phyloP scores from a whole-genome alignment of 192 early-diverging fungal genomes.

The Coemansia erecta region DNA sequence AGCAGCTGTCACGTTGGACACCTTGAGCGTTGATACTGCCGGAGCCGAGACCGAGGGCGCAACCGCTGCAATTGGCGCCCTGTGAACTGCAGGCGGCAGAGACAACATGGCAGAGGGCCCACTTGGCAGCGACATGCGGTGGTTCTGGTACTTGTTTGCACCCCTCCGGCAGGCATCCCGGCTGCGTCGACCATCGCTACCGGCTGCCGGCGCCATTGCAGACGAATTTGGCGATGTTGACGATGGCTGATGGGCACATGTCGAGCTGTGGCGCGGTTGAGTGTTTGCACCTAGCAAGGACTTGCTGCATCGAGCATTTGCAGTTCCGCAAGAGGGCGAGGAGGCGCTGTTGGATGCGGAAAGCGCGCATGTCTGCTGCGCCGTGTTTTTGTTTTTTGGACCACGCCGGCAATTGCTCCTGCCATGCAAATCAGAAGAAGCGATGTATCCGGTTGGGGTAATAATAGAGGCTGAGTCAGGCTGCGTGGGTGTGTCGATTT shows the following conservation, averaged over 20 bases:
- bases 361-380: too few species aligned
- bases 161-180: background rate
- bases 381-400: conserved; percentile 1
- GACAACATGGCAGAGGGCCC: background rate
- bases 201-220: too few species aligned
- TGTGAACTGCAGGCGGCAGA: background rate
- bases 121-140: background rate
- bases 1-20: conserved; percentile 11
- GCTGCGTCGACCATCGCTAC: too few species aligned
- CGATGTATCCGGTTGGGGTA: background rate
- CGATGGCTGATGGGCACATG: background rate
- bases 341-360: background rate
- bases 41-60: conserved; percentile 1
- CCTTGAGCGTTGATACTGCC: conserved; percentile 2
- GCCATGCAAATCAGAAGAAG: conserved; percentile 6
- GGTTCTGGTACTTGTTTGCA: background rate
- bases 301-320: too few species aligned
- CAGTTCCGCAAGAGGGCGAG: background rate
- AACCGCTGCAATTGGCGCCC: background rate
- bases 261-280: conserved; percentile 5
- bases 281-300: background rate
- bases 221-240: background rate
- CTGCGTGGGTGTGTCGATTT: too few species aligned
- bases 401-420: background rate
- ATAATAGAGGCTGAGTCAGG: conserved; percentile 8